Conservation (phyloP, 306 rosid species). For the Amphicarpaea edgeworthii region DNA sequence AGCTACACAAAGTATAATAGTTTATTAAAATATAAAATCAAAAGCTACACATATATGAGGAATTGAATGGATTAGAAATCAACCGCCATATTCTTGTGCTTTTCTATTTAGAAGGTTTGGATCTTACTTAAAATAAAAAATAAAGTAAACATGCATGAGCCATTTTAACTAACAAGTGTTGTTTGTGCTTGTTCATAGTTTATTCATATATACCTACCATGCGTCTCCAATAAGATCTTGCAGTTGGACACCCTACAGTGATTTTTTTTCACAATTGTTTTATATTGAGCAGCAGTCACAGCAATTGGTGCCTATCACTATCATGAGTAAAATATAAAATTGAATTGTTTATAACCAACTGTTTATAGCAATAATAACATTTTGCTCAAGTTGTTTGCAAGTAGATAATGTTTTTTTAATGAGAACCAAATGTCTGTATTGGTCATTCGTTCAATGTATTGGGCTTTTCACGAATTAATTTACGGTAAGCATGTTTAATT, state of each 20-base stretch:
- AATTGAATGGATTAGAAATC: no score
- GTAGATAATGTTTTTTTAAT: not conserved
- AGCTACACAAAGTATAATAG: no score
- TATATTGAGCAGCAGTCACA: not conserved
- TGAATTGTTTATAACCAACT: not conserved
- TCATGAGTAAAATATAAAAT: not conserved
- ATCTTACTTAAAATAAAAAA: no score
- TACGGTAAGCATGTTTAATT: not conserved
- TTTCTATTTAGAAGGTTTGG: no score
- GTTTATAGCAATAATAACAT: not conserved
- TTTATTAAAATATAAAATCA: not conserved
- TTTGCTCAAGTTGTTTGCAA: not conserved
- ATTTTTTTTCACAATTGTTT: no score
- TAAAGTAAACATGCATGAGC: no score
- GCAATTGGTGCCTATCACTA: not conserved
- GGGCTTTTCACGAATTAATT: not conserved
- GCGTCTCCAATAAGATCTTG: no score
- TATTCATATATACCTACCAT: no score
- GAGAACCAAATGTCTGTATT: not conserved
- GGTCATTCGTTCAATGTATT: constrained; percentile 14
- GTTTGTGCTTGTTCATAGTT: no score
- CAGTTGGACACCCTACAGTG: no score
- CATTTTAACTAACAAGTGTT: no score
- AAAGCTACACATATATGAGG: not conserved
- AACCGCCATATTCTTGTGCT: no score